Base-by-base conservation (phyloP, 106 monocot species). In the Chionographis japonica region DNA sequence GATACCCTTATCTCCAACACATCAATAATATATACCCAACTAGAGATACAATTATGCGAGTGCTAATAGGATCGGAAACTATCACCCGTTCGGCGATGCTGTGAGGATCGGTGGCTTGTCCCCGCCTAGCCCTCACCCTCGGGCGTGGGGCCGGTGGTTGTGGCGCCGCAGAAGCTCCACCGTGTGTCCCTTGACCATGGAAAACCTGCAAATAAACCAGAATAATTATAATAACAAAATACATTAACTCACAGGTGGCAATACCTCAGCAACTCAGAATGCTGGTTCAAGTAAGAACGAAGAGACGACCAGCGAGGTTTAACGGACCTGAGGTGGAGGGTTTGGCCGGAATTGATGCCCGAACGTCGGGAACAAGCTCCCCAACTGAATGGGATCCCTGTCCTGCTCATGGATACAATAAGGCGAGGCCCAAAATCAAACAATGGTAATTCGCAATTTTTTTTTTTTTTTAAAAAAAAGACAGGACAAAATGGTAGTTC, bases 71-170 rank as follows among this genome's bases (percentile, higher is more conserved):
- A 63, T 40, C 52, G 15, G 35, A 51, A 20, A 52, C 4, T 14
- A 53, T 82, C 81, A 95, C 95, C 84, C 95, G 46, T 52, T 92
- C 92, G 16, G 95, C 95, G 14, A 95, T 95, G 67, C 92, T 92
- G 75, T 97, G 92, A 40, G 95, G 95, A 74, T 97, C 95, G 4
- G 95, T 97, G 52, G 95, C 95, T 57, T 97, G 95, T 9, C 95
- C 95, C 37, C 95, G 76, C 75, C 95, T 83, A 19, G 95, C 95
- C 40, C 95, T 83, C 36, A 97, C 91, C 76, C 92, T 89, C 2
- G 95, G 95, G 42, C 92, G 80, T n/a, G 92, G 92, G 13, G 92
- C 89, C 15, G 92, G 86, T 15, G 84, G 89, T n/a, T 97, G 92
- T 10, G 81, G 79, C 15, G 12, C 70, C 35, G 67, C 54, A 54